Percentiles rank a stretch among this genome's conserved stretches.
Conservation (phyloP, 257 asterid genomes). For the Capsicum chinense region DNA sequence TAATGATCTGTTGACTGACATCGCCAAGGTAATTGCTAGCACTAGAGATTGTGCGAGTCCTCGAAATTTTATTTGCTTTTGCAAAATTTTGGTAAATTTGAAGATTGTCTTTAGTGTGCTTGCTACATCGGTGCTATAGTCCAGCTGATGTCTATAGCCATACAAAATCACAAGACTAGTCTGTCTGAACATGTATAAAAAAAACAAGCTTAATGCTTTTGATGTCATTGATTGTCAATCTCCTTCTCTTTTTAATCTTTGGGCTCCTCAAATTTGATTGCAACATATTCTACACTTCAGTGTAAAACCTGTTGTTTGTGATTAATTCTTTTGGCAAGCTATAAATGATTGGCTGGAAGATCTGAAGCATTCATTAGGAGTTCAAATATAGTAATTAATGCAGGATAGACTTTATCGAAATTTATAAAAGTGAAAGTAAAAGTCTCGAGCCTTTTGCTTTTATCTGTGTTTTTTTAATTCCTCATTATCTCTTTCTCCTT, state of each 20-base stretch:
- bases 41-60: background rate
- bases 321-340: constrained; percentile 13
- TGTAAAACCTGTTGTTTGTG: constrained; percentile 8
- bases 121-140: background rate
- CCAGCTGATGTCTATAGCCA: background rate
- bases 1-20: constrained; percentile 7
- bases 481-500: background rate
- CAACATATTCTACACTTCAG: background rate
- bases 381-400: background rate
- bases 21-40: constrained; percentile 16
- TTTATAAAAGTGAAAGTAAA: background rate
- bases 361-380: constrained; percentile 14
- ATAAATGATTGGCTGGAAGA: constrained; percentile 12
- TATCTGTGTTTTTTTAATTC: background rate
- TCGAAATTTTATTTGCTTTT: constrained; percentile 2
- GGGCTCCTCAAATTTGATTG: constrained; percentile 10
- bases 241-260: background rate
- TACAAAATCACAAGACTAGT: background rate
- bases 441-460: background rate
- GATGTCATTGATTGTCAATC: background rate
- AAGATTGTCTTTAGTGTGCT: background rate
- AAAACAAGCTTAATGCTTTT: background rate
- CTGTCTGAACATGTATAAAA: background rate
- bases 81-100: background rate
- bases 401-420: background rate